A percentile compares a stretch with the other conserved stretches of the same genome.
These are phyloP conservation scores for Neofusicoccum parvum DNA, from an alignment of 2,329 filamentous ascomycete genomes.

Conservation along the genomic window DNA sequence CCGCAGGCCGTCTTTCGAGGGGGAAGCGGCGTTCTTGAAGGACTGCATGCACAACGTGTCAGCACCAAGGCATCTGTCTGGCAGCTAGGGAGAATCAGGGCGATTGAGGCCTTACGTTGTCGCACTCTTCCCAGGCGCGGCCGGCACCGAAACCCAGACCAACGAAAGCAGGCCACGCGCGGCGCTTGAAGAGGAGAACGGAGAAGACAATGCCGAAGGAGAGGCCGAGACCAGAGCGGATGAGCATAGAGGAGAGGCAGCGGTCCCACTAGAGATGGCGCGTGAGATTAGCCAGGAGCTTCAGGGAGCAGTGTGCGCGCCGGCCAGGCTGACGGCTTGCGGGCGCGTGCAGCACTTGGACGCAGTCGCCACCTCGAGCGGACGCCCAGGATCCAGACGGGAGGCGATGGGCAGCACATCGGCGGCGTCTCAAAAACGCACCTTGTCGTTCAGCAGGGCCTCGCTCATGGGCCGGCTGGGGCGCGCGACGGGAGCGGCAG, in stretches of 20 bases:
- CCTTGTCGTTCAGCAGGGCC: constrained; percentile 98
- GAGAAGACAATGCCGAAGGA: constrained; percentile 99
- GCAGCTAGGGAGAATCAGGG: not conserved
- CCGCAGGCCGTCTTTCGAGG: constrained; percentile 52
- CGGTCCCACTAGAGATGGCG: constrained; percentile 80
- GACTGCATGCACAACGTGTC: constrained; percentile 40
- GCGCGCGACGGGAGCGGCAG: constrained; percentile 69
- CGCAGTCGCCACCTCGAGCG: not conserved
- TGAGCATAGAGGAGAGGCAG: constrained; percentile 95
- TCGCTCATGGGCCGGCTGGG: constrained; percentile 85
- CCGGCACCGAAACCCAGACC: constrained; percentile 94
- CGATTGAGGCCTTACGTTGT: constrained; percentile 56
- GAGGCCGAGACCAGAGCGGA: constrained; percentile 93
- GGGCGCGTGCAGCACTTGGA: not conserved
- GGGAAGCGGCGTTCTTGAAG: constrained; percentile 53
- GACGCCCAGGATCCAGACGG: not conserved
- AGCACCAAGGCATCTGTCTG: not conserved
- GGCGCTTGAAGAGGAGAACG: constrained; percentile 95
- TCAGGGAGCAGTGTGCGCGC: not conserved
- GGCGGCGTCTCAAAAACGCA: constrained; percentile 48
- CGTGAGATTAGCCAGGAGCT: constrained; percentile 11
- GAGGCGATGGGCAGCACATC: not conserved
- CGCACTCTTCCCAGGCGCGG: constrained; percentile 97
- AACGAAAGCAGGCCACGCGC: constrained; percentile 95
- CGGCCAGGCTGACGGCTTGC: not conserved